Conservation (phyloP, 139 green algal species). For the Zygnema cylindricum region DNA sequence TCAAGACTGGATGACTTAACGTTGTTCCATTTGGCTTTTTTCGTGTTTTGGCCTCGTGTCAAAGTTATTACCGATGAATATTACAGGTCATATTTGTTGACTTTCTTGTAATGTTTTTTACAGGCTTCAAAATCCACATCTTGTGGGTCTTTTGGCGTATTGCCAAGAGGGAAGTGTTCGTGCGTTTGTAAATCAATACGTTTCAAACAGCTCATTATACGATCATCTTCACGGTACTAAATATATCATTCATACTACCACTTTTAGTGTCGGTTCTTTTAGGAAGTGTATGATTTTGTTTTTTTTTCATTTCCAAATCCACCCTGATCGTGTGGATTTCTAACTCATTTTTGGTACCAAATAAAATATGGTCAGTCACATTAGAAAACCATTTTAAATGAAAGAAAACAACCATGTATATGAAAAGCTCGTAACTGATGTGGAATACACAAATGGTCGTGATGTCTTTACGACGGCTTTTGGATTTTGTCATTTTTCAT, state of each 20-base stretch:
- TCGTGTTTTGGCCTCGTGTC: too few species aligned
- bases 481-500: too few species aligned
- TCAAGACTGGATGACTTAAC: too few species aligned
- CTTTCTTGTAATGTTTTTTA: conserved; percentile 2
- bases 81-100: too few species aligned
- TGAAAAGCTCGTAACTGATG: background rate
- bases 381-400: background rate
- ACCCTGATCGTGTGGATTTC: background rate
- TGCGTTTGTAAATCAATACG: conserved; percentile 42
- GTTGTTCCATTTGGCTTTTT: too few species aligned
- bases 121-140: conserved; percentile 25
- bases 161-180: conserved; percentile 34
- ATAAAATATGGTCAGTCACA: background rate
- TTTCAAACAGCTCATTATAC: conserved; percentile 52
- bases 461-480: too few species aligned
- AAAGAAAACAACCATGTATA: background rate
- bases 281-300: background rate
- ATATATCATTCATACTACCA: background rate
- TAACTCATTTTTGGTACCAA: background rate
- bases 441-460: too few species aligned
- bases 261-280: background rate
- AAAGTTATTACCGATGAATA: too few species aligned
- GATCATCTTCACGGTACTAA: conserved; percentile 44
- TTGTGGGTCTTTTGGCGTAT: conserved; percentile 42
- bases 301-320: background rate